Evolutionary conservation across 305 asterid species (phyloP).

Genomic region (Solanum hybrid): DNA sequence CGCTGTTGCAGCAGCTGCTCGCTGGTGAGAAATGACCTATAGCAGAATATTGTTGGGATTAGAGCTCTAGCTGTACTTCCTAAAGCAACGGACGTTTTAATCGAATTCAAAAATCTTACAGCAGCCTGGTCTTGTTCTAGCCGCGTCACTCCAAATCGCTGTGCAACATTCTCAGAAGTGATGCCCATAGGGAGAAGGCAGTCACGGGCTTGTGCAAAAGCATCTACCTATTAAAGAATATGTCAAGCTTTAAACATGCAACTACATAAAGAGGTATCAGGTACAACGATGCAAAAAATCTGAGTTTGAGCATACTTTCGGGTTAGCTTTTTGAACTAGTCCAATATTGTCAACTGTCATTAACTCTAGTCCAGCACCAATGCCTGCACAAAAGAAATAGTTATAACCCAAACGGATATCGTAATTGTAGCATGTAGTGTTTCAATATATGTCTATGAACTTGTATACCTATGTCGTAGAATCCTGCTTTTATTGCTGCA

Average conservation of each 20-base stretch:
- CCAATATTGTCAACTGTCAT: slow-evolving; percentile 53
- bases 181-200: slow-evolving; percentile 96
- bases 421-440: neutral
- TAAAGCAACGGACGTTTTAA: neutral
- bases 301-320: slow-evolving; percentile 38
- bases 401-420: neutral
- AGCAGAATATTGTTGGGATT: slow-evolving; percentile 11
- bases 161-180: slow-evolving; percentile 87
- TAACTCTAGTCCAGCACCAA: slow-evolving; percentile 89
- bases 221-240: slow-evolving; percentile 33
- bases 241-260: slow-evolving; percentile 3
- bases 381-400: slow-evolving; percentile 34
- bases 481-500: slow-evolving; percentile 84
- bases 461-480: slow-evolving; percentile 68
- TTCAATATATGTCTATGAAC: neutral
- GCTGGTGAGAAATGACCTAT: slow-evolving; percentile 75
- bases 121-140: slow-evolving; percentile 93
- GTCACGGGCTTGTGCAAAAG: slow-evolving; percentile 60
- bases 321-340: slow-evolving; percentile 24
- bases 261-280: neutral
- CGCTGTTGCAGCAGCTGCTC: slow-evolving; percentile 76
- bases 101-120: slow-evolving; percentile 31
- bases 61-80: neutral
- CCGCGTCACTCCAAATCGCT: slow-evolving; percentile 72
- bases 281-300: neutral